Base-by-base conservation (phyloP, 148 eudicot species). In the Vaccinium darrowii region DNA sequence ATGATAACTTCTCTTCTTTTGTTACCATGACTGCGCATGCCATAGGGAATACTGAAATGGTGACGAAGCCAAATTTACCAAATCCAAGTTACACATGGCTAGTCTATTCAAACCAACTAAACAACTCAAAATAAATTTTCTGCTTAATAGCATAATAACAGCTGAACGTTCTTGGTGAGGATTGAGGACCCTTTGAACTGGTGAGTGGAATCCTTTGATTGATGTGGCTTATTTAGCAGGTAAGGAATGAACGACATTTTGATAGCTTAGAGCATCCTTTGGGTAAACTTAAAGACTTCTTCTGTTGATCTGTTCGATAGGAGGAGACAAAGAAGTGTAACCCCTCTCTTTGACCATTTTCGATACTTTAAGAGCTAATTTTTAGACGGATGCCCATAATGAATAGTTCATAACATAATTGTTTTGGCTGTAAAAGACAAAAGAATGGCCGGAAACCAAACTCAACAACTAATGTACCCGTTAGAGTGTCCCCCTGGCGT, bases 181-280 rank as follows among this genome's bases (percentile, higher is more conserved):
- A 33, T 13, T 54, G 63, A 25, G 39, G 39, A 78, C 81, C 81
- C 60, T 72, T 71, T 12, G 12, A 71, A 33, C 76, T 71, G 33
- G 43, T 1, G 33, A 72, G 76, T 78, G 43, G 13, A 43, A 78
- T n/a, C 56, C 81, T 54, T n/a, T 69, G 74, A 27, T 30, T 67
- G 36, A 69, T 69, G 74, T 13, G 74, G 74, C 43, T 27, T 39
- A 69, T 69, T 69, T 69, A 69, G 74, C 74, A 69, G 74, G 43
- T 27, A 27, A 69, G 43, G 39, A 65, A 27, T 16, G 36, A 27
- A 33, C 1, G 3, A 69, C 43, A 69, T 69, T 69, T 69, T 30
- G 7, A 69, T 69, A 7, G 16, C 43, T 69, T 69, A 33, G 23
- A 65, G 30, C 30, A 43, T 30, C 74, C 39, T 69, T 5, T 27